phyloP scores from a whole-genome alignment of 2,329 filamentous ascomycete genomes.

The Colletotrichum magnum region DNA sequence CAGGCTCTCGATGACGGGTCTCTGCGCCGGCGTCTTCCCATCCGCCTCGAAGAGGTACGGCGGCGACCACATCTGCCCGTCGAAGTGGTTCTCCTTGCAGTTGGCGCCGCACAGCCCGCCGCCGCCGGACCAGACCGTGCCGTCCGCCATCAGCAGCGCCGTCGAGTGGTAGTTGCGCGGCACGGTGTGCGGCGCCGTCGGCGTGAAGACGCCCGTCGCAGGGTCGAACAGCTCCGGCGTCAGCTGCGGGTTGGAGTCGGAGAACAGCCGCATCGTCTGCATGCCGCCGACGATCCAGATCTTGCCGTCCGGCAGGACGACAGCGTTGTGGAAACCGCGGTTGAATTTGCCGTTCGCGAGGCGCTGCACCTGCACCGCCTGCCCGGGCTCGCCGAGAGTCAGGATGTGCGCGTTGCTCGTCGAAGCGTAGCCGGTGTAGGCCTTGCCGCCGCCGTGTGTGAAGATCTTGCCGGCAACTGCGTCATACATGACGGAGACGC shows the following conservation, averaged over 20 bases:
- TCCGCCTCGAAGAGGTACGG: constrained; percentile 65
- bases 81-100: constrained; percentile 63
- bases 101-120: constrained; percentile 65
- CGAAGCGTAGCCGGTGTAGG: constrained; percentile 58
- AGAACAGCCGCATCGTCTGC: constrained; percentile 57
- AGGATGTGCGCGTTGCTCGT: constrained; percentile 63
- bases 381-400: constrained; percentile 55
- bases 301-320: constrained; percentile 63
- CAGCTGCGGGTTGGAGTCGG: constrained; percentile 56
- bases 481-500: constrained; percentile 70
- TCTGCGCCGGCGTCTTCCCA: constrained; percentile 52
- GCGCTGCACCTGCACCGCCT: constrained; percentile 16
- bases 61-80: constrained; percentile 69
- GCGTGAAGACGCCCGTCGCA: constrained; percentile 18
- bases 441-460: constrained; percentile 62
- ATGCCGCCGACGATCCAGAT: constrained; percentile 64
- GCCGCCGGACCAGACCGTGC: constrained; percentile 63
- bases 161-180: constrained; percentile 65
- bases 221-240: constrained; percentile 63
- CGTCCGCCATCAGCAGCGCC: constrained; percentile 64
- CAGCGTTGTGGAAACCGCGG: constrained; percentile 59
- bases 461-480: constrained; percentile 71
- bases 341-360: constrained; percentile 41
- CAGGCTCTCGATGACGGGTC: constrained; percentile 58
- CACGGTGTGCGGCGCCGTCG: constrained; percentile 50